Base-by-base conservation (phyloP, 192 early-diverging fungal species). In the Linnemannia zychae region DNA sequence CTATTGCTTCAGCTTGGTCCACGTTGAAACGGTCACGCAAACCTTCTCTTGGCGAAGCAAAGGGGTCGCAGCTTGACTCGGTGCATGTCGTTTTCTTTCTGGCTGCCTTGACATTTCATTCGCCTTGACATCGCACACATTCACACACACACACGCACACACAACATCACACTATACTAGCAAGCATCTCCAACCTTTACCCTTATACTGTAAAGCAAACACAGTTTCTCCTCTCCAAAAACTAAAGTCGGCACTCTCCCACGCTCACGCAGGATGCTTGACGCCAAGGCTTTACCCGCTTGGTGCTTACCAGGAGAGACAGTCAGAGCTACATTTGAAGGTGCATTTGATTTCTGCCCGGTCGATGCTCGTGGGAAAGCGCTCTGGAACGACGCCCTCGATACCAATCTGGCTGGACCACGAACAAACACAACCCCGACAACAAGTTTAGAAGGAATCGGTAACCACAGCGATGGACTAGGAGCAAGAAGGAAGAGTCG, bases 261-360 rank as follows among this genome's bases (percentile, higher is more conserved):
- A 63, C 57, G n/a, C 57, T 63, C 31, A 13, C 24, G 15, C 57
- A 63, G 57, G 24, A 63, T 63, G 57, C 28, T 28, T 28, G 24
- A 71, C 70, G 16, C 40, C 70, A 40, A 48, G 24, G 70, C 38
- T 46, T 16, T 44, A 5, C 44, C 37, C 44, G 24, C 70, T 28
- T 71, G 70, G 75, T 44, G 63, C 28, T 44, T 76, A 20, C 75
- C 75, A 46, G 75, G 75, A 18, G 75, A 76, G 31, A 22, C 65
- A 44, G 34, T 46, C 28, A 60, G 46, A 65, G 63, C 75, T 7
- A 76, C 57, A 15, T 76, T 76, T 66, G 75, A 76, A 38, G 40
- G 44, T 28, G 38, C 28, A 5, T 46, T 71, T 38, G 70, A 28
- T 2, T 71, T 71, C 28, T 71, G 48, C 12, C 70, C 70, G 4